Conservation (phyloP, 441 rosid genomes). For the Gossypium davidsonii region DNA sequence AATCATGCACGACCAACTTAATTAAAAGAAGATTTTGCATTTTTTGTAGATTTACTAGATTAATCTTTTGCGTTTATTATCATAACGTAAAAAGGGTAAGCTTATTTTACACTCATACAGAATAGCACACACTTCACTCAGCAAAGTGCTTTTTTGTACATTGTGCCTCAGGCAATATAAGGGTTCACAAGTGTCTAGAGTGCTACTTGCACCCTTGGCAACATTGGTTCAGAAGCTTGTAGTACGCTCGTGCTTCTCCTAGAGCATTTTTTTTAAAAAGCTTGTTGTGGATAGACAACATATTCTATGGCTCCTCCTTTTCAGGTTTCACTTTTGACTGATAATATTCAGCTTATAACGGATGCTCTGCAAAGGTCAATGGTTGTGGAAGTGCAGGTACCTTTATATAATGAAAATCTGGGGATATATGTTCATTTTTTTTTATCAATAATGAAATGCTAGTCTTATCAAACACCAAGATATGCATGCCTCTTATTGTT, state of each 20-base stretch:
- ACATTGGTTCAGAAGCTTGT: not conserved
- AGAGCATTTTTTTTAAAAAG: not conserved
- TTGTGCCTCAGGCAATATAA: not conserved
- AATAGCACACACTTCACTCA: not conserved
- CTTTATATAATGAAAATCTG: not conserved
- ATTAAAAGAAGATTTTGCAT: not conserved
- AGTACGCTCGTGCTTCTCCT: not conserved
- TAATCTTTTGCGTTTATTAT: not conserved
- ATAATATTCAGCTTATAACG: conserved; percentile 51
- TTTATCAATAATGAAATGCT: not conserved
- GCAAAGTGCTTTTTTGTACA: not conserved
- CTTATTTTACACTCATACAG: not conserved
- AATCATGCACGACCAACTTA: not conserved
- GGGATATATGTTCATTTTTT: too few relatives aligned
- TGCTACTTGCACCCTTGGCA: not conserved
- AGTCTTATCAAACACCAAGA: not conserved
- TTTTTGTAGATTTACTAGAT: not conserved
- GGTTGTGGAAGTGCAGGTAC: conserved; percentile 75
- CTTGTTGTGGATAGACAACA: not conserved
- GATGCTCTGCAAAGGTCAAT: conserved; percentile 57
- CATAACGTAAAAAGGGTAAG: not conserved
- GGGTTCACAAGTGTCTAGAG: not conserved
- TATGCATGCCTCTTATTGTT: not conserved
- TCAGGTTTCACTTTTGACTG: conserved; percentile 64
- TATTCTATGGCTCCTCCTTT: conserved; percentile 3